Evolutionary conservation across 2,329 filamentous ascomycete species (phyloP).

Genomic region (Ophiostoma pallidulum): DNA sequence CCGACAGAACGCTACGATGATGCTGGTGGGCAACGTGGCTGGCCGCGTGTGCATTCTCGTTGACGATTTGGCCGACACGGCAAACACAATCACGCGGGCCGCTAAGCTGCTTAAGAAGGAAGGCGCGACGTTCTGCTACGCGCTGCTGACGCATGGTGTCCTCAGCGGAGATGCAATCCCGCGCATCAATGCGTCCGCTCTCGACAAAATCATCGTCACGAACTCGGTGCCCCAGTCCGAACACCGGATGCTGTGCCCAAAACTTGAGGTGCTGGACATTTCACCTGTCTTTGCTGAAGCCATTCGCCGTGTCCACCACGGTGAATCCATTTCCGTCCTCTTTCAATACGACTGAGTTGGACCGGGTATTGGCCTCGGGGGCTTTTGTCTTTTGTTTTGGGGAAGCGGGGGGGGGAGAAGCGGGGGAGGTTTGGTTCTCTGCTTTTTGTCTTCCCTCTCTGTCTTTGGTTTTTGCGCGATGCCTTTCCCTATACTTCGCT

Average conservation of each 20-base stretch:
- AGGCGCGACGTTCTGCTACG: conserved; percentile 83
- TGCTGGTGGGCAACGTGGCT: conserved; percentile 68
- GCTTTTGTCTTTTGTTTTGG: not conserved
- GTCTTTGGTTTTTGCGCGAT: too few species aligned
- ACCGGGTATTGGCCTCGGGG: too few species aligned
- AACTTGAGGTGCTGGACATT: conserved; percentile 86
- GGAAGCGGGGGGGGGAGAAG: too few species aligned
- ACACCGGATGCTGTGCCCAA: conserved; percentile 67
- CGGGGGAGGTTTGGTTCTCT: too few species aligned
- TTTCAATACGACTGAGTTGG: conserved; percentile 79
- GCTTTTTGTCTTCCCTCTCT: conserved; percentile 20
- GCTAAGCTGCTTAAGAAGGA: conserved; percentile 96
- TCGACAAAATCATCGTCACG: conserved; percentile 91
- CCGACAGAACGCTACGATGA: conserved; percentile 72
- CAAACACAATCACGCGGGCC: conserved; percentile 91
- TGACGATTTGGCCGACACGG: conserved; percentile 91
- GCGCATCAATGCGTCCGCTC: conserved; percentile 81
- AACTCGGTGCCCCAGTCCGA: conserved; percentile 89
- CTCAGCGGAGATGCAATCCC: conserved; percentile 92
- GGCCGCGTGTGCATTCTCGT: conserved; percentile 74
- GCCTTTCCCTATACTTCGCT: too few species aligned
- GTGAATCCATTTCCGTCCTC: conserved; percentile 92
- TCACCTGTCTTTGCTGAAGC: conserved; percentile 90
- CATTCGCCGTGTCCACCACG: conserved; percentile 91
- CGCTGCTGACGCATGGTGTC: conserved; percentile 88